Evolutionary conservation across 1,139 yeast species (phyloP).

Genomic region (Debaryomyces subglobosus): DNA sequence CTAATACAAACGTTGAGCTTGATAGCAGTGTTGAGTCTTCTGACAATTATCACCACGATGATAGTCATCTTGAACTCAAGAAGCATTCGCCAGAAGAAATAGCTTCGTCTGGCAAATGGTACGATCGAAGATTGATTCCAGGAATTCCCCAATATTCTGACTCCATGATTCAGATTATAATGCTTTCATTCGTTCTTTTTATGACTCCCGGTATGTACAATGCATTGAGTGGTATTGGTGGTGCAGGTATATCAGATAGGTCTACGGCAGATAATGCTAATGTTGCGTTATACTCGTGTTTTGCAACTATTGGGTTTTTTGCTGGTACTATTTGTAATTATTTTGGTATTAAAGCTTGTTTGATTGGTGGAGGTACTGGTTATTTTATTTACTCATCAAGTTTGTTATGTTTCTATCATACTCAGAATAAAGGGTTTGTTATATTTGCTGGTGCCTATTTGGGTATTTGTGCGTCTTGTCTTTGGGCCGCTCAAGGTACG

Average conservation of each 20-base stretch:
- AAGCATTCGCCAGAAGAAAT: conserved; percentile 33
- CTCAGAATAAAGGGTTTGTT: conserved; percentile 54
- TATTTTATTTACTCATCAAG: conserved; percentile 59
- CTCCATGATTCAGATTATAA: conserved; percentile 47
- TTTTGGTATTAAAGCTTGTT: conserved; percentile 51
- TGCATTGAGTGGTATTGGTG: conserved; percentile 59
- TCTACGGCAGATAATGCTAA: conserved; percentile 53
- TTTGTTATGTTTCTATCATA: conserved; percentile 51
- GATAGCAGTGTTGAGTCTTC: conserved; percentile 11
- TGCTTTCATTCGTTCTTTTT: conserved; percentile 54
- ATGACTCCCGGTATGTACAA: conserved; percentile 63
- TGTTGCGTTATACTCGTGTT: conserved; percentile 58
- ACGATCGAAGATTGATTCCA: conserved; percentile 33
- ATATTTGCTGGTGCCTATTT: conserved; percentile 62
- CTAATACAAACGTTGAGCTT: conserved; percentile 8
- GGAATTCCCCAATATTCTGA: conserved; percentile 44
- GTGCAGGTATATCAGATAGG: conserved; percentile 45
- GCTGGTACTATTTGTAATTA: conserved; percentile 62
- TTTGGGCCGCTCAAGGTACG: conserved; percentile 67
- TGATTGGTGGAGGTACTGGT: conserved; percentile 58
- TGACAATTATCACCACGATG: conserved; percentile 4
- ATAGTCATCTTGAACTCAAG: conserved; percentile 28
- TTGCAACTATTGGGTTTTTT: conserved; percentile 61
- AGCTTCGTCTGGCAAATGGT: conserved; percentile 42
- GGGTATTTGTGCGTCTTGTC: conserved; percentile 58